Percentiles rank a stretch among this genome's conserved stretches.
Conservation (phyloP, 192 early-diverging fungal genomes). For the Mortierella antarctica region DNA sequence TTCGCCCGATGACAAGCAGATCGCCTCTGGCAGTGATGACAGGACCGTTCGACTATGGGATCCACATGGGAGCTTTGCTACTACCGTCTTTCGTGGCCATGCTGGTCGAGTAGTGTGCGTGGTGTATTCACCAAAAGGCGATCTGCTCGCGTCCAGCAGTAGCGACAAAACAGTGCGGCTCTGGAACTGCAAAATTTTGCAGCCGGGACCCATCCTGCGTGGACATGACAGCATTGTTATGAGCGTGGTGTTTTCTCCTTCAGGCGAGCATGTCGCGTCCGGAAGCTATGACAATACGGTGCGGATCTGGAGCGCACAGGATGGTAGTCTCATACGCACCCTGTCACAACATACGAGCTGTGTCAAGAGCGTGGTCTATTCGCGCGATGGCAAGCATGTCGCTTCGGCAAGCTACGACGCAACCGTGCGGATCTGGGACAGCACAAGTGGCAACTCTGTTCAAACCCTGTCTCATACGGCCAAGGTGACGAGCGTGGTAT, state of each 20-base stretch:
- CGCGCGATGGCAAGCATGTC: neutral
- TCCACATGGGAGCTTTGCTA: neutral
- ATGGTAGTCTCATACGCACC: neutral
- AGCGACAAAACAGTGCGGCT: neutral
- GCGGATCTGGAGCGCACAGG: neutral
- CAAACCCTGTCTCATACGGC: neutral
- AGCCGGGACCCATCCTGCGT: neutral
- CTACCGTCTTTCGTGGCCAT: neutral
- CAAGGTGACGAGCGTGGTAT: neutral
- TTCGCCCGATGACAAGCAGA: neutral
- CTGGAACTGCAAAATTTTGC: neutral
- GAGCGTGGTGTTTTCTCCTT: neutral
- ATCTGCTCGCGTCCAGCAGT: neutral
- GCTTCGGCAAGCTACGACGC: neutral
- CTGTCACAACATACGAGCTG: neutral
- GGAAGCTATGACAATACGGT: neutral
- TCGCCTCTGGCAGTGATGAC: neutral
- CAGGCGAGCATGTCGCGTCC: neutral
- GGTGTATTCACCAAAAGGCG: neutral
- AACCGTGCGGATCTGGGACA: neutral
- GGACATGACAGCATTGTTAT: no score
- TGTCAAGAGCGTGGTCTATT: neutral
- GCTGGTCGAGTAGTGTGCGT: neutral
- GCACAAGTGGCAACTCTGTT: neutral
- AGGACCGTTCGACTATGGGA: neutral